phyloP scores from a whole-genome alignment of 2,329 filamentous ascomycete species.

The Aspergillus fumigatiaffinis region DNA sequence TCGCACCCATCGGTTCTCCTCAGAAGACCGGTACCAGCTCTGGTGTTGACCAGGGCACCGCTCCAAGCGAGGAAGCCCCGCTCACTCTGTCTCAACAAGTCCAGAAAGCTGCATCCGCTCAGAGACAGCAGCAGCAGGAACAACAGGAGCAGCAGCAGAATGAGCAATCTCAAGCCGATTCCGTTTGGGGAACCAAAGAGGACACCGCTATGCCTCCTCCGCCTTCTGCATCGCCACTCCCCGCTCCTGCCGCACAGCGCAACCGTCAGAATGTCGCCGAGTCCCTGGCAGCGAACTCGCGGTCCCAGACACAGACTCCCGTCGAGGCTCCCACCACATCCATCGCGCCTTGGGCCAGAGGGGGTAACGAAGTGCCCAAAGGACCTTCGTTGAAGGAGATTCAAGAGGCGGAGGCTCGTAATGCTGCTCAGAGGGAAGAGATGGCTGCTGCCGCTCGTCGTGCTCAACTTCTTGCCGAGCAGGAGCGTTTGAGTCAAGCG shows the following conservation, averaged over 20 bases:
- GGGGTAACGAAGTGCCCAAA: constrained; percentile 67
- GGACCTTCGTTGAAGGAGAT: constrained; percentile 95
- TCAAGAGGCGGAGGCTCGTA: constrained; percentile 89
- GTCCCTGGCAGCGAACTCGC: constrained; percentile 57
- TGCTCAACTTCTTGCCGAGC: constrained; percentile 64
- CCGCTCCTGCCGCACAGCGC: constrained; percentile 83
- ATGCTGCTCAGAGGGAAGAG: constrained; percentile 85
- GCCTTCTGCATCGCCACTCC: constrained; percentile 74
- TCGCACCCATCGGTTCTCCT: constrained; percentile 13
- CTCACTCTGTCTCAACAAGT: constrained; percentile 80
- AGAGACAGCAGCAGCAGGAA: constrained; percentile 33
- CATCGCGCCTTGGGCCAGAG: constrained; percentile 92
- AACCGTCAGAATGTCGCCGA: constrained; percentile 81
- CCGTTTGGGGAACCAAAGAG: constrained; percentile 57
- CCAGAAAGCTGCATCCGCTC: constrained; percentile 61
- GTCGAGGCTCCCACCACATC: constrained; percentile 65
- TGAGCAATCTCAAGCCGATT: constrained; percentile 40
- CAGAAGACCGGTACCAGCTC: constrained; percentile 23
- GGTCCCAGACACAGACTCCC: constrained; percentile 75
- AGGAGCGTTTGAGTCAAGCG: constrained; percentile 66
- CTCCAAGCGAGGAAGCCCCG: constrained; percentile 42
- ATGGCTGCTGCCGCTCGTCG: constrained; percentile 72
- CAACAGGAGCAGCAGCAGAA: constrained; percentile 29
- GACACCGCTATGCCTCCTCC: constrained; percentile 67
- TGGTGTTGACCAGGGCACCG: constrained; percentile 11